Evolutionary conservation across 106 monocot genomes (phyloP).

Genomic region (Agapanthus africanus): DNA sequence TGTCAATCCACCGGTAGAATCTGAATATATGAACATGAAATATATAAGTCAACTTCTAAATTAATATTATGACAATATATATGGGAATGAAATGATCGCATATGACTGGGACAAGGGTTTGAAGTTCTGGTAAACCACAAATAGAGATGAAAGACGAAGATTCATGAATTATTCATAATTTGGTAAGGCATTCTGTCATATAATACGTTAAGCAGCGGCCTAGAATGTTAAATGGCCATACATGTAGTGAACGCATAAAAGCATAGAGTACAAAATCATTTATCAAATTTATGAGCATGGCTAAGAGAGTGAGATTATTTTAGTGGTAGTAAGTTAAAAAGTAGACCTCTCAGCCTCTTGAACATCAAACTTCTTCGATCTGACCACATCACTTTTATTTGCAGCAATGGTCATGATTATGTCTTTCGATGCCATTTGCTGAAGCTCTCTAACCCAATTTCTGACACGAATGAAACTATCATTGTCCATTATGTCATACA

Average conservation of each 20-base stretch:
- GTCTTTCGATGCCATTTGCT: conserved; percentile 41
- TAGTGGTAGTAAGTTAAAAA: not conserved
- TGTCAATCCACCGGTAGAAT: too few species aligned
- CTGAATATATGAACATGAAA: too few species aligned
- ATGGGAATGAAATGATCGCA: too few species aligned
- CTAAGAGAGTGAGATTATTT: too few species aligned
- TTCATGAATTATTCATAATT: too few species aligned
- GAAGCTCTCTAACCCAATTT: conserved; percentile 57
- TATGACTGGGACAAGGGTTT: too few species aligned
- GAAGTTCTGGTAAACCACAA: too few species aligned
- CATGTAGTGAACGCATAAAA: not conserved
- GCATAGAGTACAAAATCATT: not conserved
- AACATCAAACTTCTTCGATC: conserved; percentile 43
- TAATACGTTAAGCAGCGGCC: not conserved
- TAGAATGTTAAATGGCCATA: not conserved
- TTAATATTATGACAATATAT: too few species aligned
- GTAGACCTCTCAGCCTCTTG: conserved; percentile 43
- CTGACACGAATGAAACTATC: conserved; percentile 51
- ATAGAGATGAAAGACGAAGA: too few species aligned
- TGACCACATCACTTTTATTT: conserved; percentile 51
- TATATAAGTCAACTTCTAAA: too few species aligned
- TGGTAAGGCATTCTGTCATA: too few species aligned
- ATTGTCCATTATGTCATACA: conserved; percentile 42
- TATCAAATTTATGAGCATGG: too few species aligned
- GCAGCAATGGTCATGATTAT: conserved; percentile 46